These are phyloP conservation scores for Pisolithus microcarpus DNA, from an alignment of 768 basidiomycete species.

Conservation along the genomic window DNA sequence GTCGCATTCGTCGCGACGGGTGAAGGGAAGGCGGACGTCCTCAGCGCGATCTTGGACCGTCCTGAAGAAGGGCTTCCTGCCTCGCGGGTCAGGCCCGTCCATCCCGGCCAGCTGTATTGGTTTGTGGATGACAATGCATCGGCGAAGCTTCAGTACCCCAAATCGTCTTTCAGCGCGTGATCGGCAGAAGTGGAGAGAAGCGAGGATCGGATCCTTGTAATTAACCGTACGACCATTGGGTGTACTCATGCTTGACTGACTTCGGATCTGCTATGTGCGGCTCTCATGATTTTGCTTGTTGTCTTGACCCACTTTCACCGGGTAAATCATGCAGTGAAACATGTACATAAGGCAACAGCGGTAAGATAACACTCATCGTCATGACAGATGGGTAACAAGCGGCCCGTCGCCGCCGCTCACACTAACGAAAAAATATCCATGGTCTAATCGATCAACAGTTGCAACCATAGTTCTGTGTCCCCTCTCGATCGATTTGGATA, in stretches of 20 bases:
- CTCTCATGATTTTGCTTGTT: constrained; percentile 7
- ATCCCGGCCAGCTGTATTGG: constrained; percentile 88
- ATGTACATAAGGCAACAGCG: constrained; percentile 10
- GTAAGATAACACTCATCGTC: constrained; percentile 30
- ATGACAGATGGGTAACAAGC: constrained; percentile 28
- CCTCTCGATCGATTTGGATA: constrained; percentile 92
- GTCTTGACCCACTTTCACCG: constrained; percentile 3
- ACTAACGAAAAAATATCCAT: constrained; percentile 20
- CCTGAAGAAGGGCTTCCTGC: constrained; percentile 79
- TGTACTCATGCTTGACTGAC: constrained; percentile 1
- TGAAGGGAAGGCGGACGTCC: constrained; percentile 69
- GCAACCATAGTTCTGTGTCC: constrained; percentile 86
- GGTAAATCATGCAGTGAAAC: constrained; percentile 18
- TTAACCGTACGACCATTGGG: not conserved
- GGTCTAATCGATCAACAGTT: constrained; percentile 54
- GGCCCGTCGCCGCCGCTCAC: constrained; percentile 15
- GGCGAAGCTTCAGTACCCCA: constrained; percentile 49
- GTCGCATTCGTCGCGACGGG: constrained; percentile 89
- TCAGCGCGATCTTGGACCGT: constrained; percentile 67
- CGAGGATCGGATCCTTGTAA: constrained; percentile 15
- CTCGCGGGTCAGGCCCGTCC: constrained; percentile 68
- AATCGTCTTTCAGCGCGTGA: constrained; percentile 52
- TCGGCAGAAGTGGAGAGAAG: constrained; percentile 1
- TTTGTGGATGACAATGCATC: constrained; percentile 88
- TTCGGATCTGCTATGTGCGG: constrained; percentile 10